Evolutionary conservation across 345 rosid genomes (phyloP), one percentile per base, ranked within the genome.

Genomic region (Anacardium occidentale): DNA sequence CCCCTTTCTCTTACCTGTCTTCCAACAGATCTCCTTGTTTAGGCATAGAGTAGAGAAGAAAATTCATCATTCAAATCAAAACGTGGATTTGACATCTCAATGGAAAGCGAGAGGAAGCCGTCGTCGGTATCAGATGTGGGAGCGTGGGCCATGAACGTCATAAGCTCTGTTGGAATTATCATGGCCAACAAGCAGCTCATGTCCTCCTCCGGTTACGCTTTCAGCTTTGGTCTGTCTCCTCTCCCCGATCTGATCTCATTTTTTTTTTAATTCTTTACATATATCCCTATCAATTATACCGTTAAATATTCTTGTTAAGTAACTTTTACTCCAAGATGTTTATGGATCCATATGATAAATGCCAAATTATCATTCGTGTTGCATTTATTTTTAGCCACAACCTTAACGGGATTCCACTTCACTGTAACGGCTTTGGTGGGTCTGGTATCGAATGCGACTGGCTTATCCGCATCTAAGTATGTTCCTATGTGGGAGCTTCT

Each of bases 161-260:
- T 92, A 29, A 94, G 98, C 85, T 94, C 98, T 68, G 97, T 94
- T 47, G 97, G 98, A 26, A 88, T 94, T 73, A 94, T 92, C 57
- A 90, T 94, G 98, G 98, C 92, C 57, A 94, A 94, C 81, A 94
- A 94, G 87, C 98, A 90, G 83, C 97, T 94, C 63, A 92, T 94
- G 98, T 86, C 97, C 5, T 65, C 92, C 65, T 66, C 74, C 48
- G 98, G 98, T 45, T 92, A 85, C 64, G 88, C 85, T 70, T 94
- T 94, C 74, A 66, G 88, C 85, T 94, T 94, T 53, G 98, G 98
- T 94, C 61, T 42, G 81, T 77, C 24, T 56, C 58, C 52, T 50
- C 44, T 74, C 17, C 71, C 69, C 50, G 61, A 60, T 77, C 62
- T 68, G 48, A 34, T 66, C 11, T 70, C 21, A 6, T 26, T 55